These are phyloP conservation scores for Diutina scorzettiae DNA, from an alignment of 1,139 yeast species.

Conservation along the genomic window DNA sequence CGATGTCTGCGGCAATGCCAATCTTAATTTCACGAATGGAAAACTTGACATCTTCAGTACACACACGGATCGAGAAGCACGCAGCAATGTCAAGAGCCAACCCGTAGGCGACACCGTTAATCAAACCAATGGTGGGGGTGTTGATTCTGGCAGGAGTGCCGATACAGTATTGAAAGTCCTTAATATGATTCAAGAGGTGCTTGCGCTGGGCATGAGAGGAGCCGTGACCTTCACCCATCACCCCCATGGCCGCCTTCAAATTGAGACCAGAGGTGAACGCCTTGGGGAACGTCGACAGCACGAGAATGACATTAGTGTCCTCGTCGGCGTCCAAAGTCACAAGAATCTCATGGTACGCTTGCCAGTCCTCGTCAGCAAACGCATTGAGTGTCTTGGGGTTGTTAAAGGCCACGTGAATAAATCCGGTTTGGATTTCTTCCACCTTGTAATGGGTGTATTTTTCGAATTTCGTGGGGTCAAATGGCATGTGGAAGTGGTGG, in stretches of 20 bases:
- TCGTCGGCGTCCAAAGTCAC: conserved; percentile 32
- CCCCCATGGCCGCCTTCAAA: conserved; percentile 26
- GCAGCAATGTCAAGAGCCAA: conserved; percentile 58
- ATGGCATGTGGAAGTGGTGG: conserved; percentile 13
- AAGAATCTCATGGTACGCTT: conserved; percentile 41
- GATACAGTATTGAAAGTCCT: conserved; percentile 48
- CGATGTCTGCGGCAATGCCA: conserved; percentile 75
- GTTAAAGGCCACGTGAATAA: conserved; percentile 51
- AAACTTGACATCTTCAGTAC: conserved; percentile 40
- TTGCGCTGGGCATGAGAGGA: conserved; percentile 15
- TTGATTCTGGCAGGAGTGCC: conserved; percentile 32
- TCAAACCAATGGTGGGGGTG: conserved; percentile 37
- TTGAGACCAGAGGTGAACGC: conserved; percentile 63
- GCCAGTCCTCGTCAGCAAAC: conserved; percentile 41
- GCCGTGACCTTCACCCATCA: conserved; percentile 10
- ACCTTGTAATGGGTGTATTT: conserved; percentile 28
- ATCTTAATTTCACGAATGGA: conserved; percentile 61
- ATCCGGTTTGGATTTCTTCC: conserved; percentile 31
- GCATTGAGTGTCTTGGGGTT: conserved; percentile 56
- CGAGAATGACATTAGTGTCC: conserved; percentile 37
- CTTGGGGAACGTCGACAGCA: conserved; percentile 44
- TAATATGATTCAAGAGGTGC: conserved; percentile 28
- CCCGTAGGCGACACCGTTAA: conserved; percentile 43
- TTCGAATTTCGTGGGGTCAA: conserved; percentile 22
- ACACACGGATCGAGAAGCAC: conserved; percentile 47